Base-by-base conservation (phyloP, 2,329 filamentous ascomycete genomes). In the Fusarium buharicum region DNA sequence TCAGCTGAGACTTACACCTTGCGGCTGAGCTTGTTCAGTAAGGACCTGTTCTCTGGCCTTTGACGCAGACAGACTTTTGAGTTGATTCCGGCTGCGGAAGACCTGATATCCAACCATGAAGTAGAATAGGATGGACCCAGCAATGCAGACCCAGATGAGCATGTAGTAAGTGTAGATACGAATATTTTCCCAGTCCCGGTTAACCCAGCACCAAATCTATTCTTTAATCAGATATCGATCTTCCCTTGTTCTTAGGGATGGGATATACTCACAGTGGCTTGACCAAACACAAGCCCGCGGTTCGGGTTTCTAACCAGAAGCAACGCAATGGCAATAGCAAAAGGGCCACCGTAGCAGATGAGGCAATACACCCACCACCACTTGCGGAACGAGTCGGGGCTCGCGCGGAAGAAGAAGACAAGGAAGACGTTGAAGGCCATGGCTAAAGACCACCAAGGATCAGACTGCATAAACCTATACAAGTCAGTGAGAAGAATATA, bases 371-470 rank as follows among this genome's bases (percentile, higher is more conserved):
- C 81, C 82, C 88, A 91, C 69, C 89, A 84, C 73, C 90, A 90
- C 41, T 84, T 83, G n/a, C 84, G 82, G 70, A 93, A 92, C 47
- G 90, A 87, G 8, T 88, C 88, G 1, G 84, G 84, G 41, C 80
- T 85, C 43, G 82, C 80, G n/a, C 82, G 79, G 64, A 82, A 82
- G 74, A 86, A 87, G 72, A 87, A 87, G 55, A 87, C 84, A 47
- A 93, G 82, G 68, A 90, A 91, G 60, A 94, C 91, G 70, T 94
- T 95, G 71, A 89, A 81, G 4, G 91, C 90, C 91, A 95, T 94
- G 62, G 89, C 89, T 50, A 93, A 84, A 0, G 90, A 90, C 90
- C 88, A 93, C 77, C 90, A 83, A 0, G 88, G 86, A 74, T 92
- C 89, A 6, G 88, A 89, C 64, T 90, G 88, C 85, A 91, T 90